These are phyloP conservation scores for Trichophyton equinum DNA, from an alignment of 2,329 filamentous ascomycete species.

Conservation along the genomic window DNA sequence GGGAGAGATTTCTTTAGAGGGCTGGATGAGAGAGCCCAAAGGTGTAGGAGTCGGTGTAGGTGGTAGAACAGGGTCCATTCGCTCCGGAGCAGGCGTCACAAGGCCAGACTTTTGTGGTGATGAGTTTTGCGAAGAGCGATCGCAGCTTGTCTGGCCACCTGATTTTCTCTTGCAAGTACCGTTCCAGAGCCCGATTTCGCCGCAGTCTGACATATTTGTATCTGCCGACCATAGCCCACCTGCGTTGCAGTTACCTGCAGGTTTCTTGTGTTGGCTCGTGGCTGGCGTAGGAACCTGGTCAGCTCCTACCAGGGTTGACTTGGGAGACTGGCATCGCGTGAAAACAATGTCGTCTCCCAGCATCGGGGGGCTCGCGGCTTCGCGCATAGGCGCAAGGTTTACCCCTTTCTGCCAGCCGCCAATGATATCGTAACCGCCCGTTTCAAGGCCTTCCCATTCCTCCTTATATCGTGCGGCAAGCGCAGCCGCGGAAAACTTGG, in stretches of 20 bases:
- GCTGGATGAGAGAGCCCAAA: not conserved
- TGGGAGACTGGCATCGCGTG: constrained; percentile 68
- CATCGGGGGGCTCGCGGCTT: constrained; percentile 65
- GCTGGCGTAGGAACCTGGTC: constrained; percentile 48
- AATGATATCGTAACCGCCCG: constrained; percentile 6
- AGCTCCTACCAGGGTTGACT: constrained; percentile 71
- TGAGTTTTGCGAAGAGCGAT: not conserved
- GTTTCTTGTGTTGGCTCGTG: constrained; percentile 15
- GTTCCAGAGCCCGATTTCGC: constrained; percentile 39
- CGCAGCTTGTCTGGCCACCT: not conserved
- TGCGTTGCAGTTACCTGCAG: constrained; percentile 42
- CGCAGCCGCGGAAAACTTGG: constrained; percentile 23
- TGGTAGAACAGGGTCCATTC: not conserved
- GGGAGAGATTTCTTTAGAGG: not conserved
- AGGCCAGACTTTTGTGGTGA: not conserved
- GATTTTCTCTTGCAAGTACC: constrained; percentile 23
- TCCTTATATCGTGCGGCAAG: constrained; percentile 17
- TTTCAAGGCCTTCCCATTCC: constrained; percentile 5
- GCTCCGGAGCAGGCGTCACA: not conserved
- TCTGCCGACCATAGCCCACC: constrained; percentile 65
- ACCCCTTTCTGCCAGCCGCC: constrained; percentile 17
- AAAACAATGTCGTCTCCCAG: constrained; percentile 70
- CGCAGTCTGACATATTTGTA: constrained; percentile 37
- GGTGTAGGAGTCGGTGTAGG: not conserved
- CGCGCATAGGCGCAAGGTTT: constrained; percentile 42